Evolutionary conservation across 2,329 filamentous ascomycete species (phyloP), one percentile per base, ranked within the genome.

Genomic region (Leptosphaerulina australis): DNA sequence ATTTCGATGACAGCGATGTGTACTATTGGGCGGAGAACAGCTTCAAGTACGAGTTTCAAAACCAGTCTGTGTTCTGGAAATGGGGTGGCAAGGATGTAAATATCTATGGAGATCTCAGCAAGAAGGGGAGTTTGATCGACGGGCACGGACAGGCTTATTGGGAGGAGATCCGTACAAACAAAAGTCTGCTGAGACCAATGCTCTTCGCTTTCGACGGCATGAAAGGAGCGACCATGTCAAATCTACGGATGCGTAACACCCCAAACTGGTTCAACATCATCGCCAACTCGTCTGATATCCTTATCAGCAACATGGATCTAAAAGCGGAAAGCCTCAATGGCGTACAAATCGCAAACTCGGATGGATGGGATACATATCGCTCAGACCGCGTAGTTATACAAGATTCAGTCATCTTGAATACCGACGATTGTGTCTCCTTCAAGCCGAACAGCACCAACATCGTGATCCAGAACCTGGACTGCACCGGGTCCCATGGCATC

Each of bases 401-500:
- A 59, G 81, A 87, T 61, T 85, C 81, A 0, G 70, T 79, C 11
- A 78, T 82, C 50, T 75, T 79, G 60, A 85, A 86, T 56, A 53
- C 33, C 7, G 44, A 53, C 24, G 82, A 88, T 62, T 88, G 85
- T 50, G 82, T 88, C 9, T 84, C 83, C 2, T 87, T 88, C 77
- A 54, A 88, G 68, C 85, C 85, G 17, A 88, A 88, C 64, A 83
- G 80, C 58, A 87, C 83, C 31, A 79, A 86, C 51, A 80, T 88
- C 2, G 67, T 88, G 2, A 79, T 88, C 11, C 84, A 88, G 64
- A 82, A 83, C 49, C 70, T 88, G 12, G 73, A 76, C 52, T 88
- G 86, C 70, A 83, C 83, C 59, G 84, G 83, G 24, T 86, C 83
- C 0, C 85, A 88, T 59, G 85, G 86, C 30, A 87, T 88, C 53